A percentile compares a stretch with the other conserved stretches of the same genome.
Evolutionary conservation across 345 rosid genomes (phyloP).

Genomic region (Linum trigynum): DNA sequence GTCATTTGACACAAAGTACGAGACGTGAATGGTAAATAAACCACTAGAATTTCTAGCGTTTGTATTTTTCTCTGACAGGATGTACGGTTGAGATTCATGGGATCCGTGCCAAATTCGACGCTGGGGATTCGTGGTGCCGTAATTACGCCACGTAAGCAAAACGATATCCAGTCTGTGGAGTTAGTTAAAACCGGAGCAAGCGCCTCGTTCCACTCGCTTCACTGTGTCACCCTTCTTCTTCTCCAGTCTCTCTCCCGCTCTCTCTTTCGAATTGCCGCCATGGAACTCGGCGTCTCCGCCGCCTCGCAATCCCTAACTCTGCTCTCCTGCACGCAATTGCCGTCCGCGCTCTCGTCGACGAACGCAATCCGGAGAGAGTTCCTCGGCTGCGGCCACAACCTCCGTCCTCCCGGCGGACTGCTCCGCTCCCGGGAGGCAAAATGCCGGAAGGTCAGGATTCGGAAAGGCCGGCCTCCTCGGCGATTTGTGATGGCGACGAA

Average conservation of each 20-base stretch:
- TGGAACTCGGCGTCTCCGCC: slow-evolving; percentile 48
- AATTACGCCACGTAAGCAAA: slow-evolving; percentile 12
- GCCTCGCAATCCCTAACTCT: slow-evolving; percentile 28
- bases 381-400: slow-evolving; percentile 41
- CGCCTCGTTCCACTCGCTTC: neutral
- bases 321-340: slow-evolving; percentile 25
- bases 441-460: slow-evolving; percentile 17
- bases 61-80: neutral
- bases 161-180: slow-evolving; percentile 14
- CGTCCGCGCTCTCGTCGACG: slow-evolving; percentile 15
- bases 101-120: neutral
- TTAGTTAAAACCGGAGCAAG: neutral
- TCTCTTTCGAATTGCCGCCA: slow-evolving; percentile 17
- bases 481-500: slow-evolving; percentile 32
- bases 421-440: slow-evolving; percentile 23
- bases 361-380: slow-evolving; percentile 33
- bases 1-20: too few species aligned
- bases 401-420: slow-evolving; percentile 39
- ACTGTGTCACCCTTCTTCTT: neutral
- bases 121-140: neutral
- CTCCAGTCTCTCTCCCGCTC: slow-evolving; percentile 13
- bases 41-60: too few species aligned
- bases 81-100: neutral
- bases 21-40: too few species aligned
- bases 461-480: slow-evolving; percentile 26